phyloP scores from a whole-genome alignment of 305 asterid genomes.

The Fraxinus nigra region DNA sequence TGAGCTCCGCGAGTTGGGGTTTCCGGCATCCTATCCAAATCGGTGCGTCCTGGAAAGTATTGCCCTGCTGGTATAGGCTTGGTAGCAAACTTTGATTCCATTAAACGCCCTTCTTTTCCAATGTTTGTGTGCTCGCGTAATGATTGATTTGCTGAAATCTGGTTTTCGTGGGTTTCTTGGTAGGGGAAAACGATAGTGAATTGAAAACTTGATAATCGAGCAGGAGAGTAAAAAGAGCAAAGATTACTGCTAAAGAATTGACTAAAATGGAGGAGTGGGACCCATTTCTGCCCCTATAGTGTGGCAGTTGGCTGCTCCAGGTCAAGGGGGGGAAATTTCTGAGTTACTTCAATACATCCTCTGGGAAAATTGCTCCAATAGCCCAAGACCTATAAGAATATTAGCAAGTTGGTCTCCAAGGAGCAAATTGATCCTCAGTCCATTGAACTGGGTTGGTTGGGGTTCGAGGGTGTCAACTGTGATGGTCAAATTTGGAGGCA shows the following conservation, averaged over 20 bases:
- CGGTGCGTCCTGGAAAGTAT: slow-evolving; percentile 41
- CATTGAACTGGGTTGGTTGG: not conserved
- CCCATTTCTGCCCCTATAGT: slow-evolving; percentile 23
- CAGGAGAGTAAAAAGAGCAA: slow-evolving; percentile 13
- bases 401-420: not conserved
- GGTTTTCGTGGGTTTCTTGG: not conserved
- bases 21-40: slow-evolving; percentile 74
- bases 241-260: slow-evolving; percentile 27
- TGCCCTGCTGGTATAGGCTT: slow-evolving; percentile 39
- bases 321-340: not conserved
- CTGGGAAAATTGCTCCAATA: not conserved
- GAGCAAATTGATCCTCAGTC: not conserved
- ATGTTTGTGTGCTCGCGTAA: not conserved
- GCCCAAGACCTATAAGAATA: not conserved
- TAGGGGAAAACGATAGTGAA: slow-evolving; percentile 10
- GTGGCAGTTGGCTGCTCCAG: slow-evolving; percentile 33
- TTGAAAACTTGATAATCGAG: not conserved
- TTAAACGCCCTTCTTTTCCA: slow-evolving; percentile 24
- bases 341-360: not conserved
- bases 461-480: not conserved
- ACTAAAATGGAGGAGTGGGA: slow-evolving; percentile 27
- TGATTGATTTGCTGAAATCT: not conserved
- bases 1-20: slow-evolving; percentile 59
- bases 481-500: not conserved
- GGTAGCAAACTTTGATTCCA: slow-evolving; percentile 64